These are phyloP conservation scores for Pinus taeda DNA, from an alignment of 75 land plant genomes.

Conservation along the genomic window DNA sequence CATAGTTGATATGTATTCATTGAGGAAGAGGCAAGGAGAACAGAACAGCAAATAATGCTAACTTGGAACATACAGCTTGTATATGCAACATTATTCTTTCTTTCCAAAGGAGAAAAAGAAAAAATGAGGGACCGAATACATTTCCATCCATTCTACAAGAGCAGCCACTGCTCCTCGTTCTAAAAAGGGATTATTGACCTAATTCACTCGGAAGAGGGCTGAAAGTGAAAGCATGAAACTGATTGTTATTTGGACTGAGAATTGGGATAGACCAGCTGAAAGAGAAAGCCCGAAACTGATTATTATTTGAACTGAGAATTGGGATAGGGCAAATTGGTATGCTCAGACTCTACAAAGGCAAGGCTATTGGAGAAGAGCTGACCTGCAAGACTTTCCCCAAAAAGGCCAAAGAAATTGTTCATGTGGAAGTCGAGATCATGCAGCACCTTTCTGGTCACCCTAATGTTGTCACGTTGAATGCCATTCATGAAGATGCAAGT, in stretches of 20 bases:
- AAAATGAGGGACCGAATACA: background rate
- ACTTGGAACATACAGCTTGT: background rate
- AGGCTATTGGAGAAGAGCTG: slow-evolving; percentile 42
- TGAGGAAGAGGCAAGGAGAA: background rate
- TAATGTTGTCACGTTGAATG: slow-evolving; percentile 71
- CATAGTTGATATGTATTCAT: slow-evolving; percentile 5
- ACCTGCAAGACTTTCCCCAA: slow-evolving; percentile 80
- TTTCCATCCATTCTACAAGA: background rate
- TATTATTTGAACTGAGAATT: slow-evolving; percentile 26
- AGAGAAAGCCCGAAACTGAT: slow-evolving; percentile 46
- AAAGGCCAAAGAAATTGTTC: slow-evolving; percentile 61
- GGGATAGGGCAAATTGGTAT: slow-evolving; percentile 77
- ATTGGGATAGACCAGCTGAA: slow-evolving; percentile 45
- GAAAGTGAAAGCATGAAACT: slow-evolving; percentile 46
- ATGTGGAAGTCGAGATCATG: slow-evolving; percentile 88
- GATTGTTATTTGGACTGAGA: slow-evolving; percentile 37
- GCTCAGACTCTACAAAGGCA: slow-evolving; percentile 44
- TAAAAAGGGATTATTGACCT: slow-evolving; percentile 7
- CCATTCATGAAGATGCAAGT: slow-evolving; percentile 68
- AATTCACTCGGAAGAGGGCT: slow-evolving; percentile 38
- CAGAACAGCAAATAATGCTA: background rate
- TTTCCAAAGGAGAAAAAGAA: background rate
- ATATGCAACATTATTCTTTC: background rate
- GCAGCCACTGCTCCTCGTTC: slow-evolving; percentile 41
- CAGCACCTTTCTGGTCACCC: slow-evolving; percentile 85